Evolutionary conservation across 495 filamentous ascomycete genomes (phyloP).

Genomic region (Annulohypoxylon nitens): DNA sequence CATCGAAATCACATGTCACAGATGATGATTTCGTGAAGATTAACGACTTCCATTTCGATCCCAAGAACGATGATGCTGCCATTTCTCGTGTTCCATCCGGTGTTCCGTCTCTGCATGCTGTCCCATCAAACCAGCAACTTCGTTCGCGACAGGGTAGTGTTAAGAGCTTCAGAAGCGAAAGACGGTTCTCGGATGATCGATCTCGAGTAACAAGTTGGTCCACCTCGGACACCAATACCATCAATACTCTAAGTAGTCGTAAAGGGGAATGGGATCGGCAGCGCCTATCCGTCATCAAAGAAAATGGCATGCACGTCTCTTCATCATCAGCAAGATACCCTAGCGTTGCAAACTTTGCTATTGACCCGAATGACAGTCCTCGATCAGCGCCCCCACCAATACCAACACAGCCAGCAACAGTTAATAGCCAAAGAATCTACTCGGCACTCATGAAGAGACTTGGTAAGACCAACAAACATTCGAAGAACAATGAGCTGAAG

Average conservation of each 20-base stretch:
- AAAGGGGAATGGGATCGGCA: conserved; percentile 65
- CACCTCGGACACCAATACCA: conserved; percentile 66
- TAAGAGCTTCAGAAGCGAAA: conserved; percentile 65
- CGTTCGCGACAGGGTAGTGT: conserved; percentile 65
- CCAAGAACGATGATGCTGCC: conserved; percentile 50
- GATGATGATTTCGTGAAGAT: conserved; percentile 37
- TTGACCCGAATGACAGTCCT: conserved; percentile 14
- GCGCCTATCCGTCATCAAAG: conserved; percentile 75
- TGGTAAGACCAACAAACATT: conserved; percentile 54
- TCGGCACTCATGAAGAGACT: conserved; percentile 80
- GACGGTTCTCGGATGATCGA: conserved; percentile 63
- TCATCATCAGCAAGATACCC: conserved; percentile 52
- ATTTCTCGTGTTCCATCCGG: conserved; percentile 59
- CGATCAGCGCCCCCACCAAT: conserved; percentile 28
- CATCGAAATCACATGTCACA: conserved; percentile 61
- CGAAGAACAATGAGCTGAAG: conserved; percentile 47
- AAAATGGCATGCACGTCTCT: conserved; percentile 66
- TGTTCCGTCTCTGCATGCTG: conserved; percentile 56
- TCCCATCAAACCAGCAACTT: conserved; percentile 56
- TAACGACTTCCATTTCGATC: conserved; percentile 42
- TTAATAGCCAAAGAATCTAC: conserved; percentile 77
- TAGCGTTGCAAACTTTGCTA: neutral
- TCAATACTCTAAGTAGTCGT: conserved; percentile 55
- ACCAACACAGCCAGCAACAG: conserved; percentile 46
- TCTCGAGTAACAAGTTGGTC: conserved; percentile 85